Conservation (phyloP, 1,284 basidiomycete genomes). For the Blastosporella zonata region DNA sequence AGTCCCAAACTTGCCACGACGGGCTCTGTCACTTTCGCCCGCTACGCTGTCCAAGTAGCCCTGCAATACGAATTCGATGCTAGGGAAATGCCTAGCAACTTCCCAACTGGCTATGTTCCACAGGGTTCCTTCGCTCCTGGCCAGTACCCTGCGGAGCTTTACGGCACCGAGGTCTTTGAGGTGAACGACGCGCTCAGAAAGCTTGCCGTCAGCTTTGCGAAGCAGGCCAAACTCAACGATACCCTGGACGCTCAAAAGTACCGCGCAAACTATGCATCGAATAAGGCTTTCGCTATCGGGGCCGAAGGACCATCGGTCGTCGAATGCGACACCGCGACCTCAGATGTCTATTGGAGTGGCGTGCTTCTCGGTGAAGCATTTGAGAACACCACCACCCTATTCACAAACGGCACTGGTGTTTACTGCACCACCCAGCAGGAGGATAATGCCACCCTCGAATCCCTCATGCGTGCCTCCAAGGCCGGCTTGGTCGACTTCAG, state of each 20-base stretch:
- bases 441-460: constrained; percentile 14
- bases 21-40: constrained; percentile 15
- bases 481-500: constrained; percentile 12
- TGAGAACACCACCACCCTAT: constrained; percentile 11
- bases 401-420: constrained; percentile 14
- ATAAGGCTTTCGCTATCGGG: constrained; percentile 8
- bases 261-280: constrained; percentile 4
- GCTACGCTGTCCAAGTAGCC: constrained; percentile 13
- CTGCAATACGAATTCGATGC: constrained; percentile 15
- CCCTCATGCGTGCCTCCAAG: constrained; percentile 12
- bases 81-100: constrained; percentile 12
- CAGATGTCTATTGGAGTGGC: constrained; percentile 12
- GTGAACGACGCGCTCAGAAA: constrained; percentile 12
- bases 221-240: constrained; percentile 15
- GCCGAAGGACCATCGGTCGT: constrained; percentile 9
- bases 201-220: constrained; percentile 12
- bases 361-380: constrained; percentile 15
- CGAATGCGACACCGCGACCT: constrained; percentile 12
- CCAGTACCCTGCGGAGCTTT: constrained; percentile 10
- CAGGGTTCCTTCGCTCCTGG: constrained; percentile 10
- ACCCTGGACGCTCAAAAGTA: constrained; percentile 6
- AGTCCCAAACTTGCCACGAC: constrained; percentile 12
- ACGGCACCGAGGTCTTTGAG: constrained; percentile 16
- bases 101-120: constrained; percentile 14
- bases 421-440: constrained; percentile 16